A percentile compares a stretch with the other conserved stretches of the same genome.
phyloP scores from a whole-genome alignment of 2,329 filamentous ascomycete species.

The Scedosporium aurantiacum region DNA sequence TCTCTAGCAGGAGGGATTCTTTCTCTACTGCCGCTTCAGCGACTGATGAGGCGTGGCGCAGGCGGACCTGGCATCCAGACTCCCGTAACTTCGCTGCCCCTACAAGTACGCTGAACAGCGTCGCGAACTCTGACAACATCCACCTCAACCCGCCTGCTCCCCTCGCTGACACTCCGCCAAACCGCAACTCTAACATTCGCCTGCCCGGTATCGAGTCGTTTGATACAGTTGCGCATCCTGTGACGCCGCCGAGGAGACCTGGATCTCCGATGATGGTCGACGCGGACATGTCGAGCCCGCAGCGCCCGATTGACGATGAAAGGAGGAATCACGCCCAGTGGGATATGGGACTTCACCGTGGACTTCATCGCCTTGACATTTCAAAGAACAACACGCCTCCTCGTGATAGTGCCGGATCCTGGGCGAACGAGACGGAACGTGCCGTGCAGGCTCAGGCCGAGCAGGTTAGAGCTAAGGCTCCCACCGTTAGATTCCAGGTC shows the following conservation, averaged over 20 bases:
- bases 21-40: conserved; percentile 32
- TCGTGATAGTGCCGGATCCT: conserved; percentile 39
- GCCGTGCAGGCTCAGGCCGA: conserved; percentile 45
- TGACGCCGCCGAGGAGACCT: conserved; percentile 51
- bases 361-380: conserved; percentile 57
- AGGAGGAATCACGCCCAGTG: conserved; percentile 44
- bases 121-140: conserved; percentile 56
- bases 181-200: conserved; percentile 49
- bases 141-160: conserved; percentile 32
- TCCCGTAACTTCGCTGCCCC: conserved; percentile 53
- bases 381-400: conserved; percentile 37
- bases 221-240: conserved; percentile 57
- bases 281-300: conserved; percentile 18
- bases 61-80: conserved; percentile 86
- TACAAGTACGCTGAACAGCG: conserved; percentile 59
- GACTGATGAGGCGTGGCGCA: conserved; percentile 65
- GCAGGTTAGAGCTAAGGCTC: conserved; percentile 32
- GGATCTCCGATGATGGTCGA: conserved; percentile 74
- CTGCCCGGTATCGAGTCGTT: conserved; percentile 90
- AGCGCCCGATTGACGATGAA: conserved; percentile 24
- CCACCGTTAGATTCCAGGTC: conserved; percentile 43
- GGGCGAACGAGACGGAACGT: conserved; percentile 45
- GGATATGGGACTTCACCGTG: conserved; percentile 56
- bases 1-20: conserved; percentile 53
- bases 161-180: conserved; percentile 21